Conservation (phyloP, 228 moss, liverwort and hornwort genomes). For the Sphagnum fallax region DNA sequence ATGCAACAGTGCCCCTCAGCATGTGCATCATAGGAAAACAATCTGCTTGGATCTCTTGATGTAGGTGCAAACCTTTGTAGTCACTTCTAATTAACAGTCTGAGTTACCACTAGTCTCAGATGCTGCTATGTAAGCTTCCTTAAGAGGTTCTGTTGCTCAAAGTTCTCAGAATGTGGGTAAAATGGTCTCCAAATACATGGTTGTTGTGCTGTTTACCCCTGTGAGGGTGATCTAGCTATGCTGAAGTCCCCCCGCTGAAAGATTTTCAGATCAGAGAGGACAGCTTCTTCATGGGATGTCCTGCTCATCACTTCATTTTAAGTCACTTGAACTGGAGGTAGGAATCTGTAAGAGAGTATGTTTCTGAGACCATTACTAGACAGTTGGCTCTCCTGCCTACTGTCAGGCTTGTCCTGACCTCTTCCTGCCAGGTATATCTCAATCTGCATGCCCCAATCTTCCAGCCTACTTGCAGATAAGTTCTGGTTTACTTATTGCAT, state of each 20-base stretch:
- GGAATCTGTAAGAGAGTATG: no score
- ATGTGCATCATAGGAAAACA: conserved; percentile 19
- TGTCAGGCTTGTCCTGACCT: no score
- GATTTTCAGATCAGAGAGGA: conserved; percentile 27
- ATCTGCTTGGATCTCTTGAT: conserved; percentile 9
- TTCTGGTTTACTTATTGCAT: no score
- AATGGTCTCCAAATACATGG: conserved; percentile 16
- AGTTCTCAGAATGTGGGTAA: conserved; percentile 21
- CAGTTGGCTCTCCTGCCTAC: no score
- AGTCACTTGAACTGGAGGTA: no score
- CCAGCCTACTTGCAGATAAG: no score
- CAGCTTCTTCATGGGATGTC: conserved; percentile 1
- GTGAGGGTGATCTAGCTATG: conserved; percentile 8
- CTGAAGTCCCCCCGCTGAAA: conserved; percentile 12
- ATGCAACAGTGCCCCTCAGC: conserved; percentile 27
- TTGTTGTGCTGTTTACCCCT: conserved; percentile 14
- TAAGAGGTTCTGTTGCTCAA: conserved; percentile 45
- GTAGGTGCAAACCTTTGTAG: conserved; percentile 12
- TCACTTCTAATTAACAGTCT: conserved; percentile 22
- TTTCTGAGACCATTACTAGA: no score
- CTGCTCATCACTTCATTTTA: neutral
- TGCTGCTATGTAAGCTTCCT: conserved; percentile 35
- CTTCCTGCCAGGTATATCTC: no score
- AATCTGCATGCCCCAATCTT: no score
- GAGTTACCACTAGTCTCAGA: neutral